Evolutionary conservation across 2,329 filamentous ascomycete genomes (phyloP), one percentile per base, ranked within the genome.

Genomic region (Pseudocercospora fuligena): DNA sequence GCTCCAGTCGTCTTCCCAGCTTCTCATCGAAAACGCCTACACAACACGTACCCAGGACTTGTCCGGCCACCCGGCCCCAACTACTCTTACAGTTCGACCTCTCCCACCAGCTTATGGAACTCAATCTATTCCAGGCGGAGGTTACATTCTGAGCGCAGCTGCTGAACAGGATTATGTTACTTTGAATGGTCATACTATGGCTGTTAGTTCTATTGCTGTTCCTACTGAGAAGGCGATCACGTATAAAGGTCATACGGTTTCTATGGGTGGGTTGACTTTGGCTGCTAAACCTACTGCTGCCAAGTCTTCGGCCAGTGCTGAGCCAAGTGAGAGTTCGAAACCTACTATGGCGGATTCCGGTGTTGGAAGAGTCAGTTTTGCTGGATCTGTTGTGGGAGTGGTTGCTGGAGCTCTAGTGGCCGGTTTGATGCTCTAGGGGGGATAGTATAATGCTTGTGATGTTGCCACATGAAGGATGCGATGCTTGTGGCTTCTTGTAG

Each of bases 171-270:
- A 49, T 7, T 57, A 19, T 27, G 61, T 47, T 40, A 57, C 51
- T 6, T 19, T 63, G 14, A 63, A 63, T 40, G 61, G 61, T 4
- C 51, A 63, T 33, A 43, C 49, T 4, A 27, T 63, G 19, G n/a
- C 59, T 25, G 58, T 36, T 7, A 19, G 8, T 31, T n/a, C 29
- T 43, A 7, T 40, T 1, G 33, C 61, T 2, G 25, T 51, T 12
- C 46, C 61, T 9, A 57, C 57, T 9, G 61, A 56, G 5, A 19
- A 61, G 21, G 60, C 58, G 16, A 25, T 67, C 19, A 64, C 57
- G n/a, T 66, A 56, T 25, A 27, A 64, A 8, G 65, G 68, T 4
- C 66, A 65, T 36, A 68, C 66, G 19, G 21, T 68, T n/a, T 31
- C 21, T n/a, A n/a, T 68, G 19, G 61, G 60, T 5, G 63, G 61